Evolutionary conservation across 345 rosid genomes (phyloP).

Genomic region (Salix viminalis): DNA sequence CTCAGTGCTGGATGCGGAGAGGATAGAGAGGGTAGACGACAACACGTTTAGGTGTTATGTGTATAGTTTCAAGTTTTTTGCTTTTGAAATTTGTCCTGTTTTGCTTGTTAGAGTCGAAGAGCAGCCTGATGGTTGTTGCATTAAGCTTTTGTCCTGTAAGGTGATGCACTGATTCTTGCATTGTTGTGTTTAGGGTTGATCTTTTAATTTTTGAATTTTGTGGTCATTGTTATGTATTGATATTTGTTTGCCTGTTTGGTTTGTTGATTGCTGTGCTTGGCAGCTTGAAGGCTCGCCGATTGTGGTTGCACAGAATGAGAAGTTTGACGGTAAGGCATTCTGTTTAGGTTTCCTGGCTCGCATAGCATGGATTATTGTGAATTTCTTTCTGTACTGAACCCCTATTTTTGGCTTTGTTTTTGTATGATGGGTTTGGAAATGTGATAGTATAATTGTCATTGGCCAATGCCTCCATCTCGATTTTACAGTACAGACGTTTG

Average conservation of each 20-base stretch:
- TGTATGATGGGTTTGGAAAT: neutral
- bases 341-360: neutral
- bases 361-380: neutral
- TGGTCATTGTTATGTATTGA: neutral
- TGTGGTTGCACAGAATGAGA: constrained; percentile 85
- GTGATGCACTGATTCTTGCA: constrained; percentile 8
- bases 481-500: too few relatives aligned
- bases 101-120: constrained; percentile 86
- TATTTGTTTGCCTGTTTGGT: neutral
- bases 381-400: neutral
- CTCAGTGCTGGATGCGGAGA: constrained; percentile 97
- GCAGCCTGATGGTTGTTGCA: constrained; percentile 84
- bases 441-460: neutral
- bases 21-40: constrained; percentile 90
- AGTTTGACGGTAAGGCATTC: constrained; percentile 68
- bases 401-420: neutral
- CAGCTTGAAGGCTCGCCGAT: constrained; percentile 94
- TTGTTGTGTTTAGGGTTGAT: neutral
- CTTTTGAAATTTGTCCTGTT: constrained; percentile 90
- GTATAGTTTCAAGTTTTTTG: constrained; percentile 74
- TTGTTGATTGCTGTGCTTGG: constrained; percentile 23
- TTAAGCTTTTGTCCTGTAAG: constrained; percentile 90
- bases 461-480: neutral
- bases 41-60: constrained; percentile 82
- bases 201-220: neutral